These are phyloP conservation scores for Sugiyamaella sp. DNA, from an alignment of 1,139 yeast species.

Conservation along the genomic window DNA sequence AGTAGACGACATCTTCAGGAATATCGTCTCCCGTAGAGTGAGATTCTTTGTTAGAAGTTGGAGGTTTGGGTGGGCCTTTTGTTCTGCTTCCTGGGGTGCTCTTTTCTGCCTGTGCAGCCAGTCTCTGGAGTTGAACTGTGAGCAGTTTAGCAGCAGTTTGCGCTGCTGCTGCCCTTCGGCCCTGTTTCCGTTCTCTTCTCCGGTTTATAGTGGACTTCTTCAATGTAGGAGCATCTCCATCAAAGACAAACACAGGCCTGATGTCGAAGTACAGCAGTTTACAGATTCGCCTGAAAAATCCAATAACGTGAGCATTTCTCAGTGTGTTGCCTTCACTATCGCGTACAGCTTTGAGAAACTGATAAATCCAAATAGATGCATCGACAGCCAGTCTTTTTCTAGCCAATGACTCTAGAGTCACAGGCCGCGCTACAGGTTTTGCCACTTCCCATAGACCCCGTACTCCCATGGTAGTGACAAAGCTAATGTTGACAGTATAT, in stretches of 20 bases:
- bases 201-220: slow-evolving; percentile 74
- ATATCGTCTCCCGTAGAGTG: slow-evolving; percentile 23
- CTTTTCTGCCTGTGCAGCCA: slow-evolving; percentile 41
- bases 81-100: slow-evolving; percentile 26
- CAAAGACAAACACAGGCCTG: slow-evolving; percentile 92
- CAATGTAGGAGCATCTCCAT: slow-evolving; percentile 92
- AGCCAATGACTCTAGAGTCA: slow-evolving; percentile 76
- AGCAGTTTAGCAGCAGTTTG: slow-evolving; percentile 80
- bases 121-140: slow-evolving; percentile 75
- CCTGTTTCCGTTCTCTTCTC: slow-evolving; percentile 73
- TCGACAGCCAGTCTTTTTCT: slow-evolving; percentile 87
- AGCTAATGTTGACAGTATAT: neutral
- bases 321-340: slow-evolving; percentile 81
- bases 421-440: slow-evolving; percentile 90
- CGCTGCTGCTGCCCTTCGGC: slow-evolving; percentile 67
- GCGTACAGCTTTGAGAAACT: slow-evolving; percentile 91
- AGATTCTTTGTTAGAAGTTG: neutral
- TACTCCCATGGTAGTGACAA: slow-evolving; percentile 73
- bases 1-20: slow-evolving; percentile 34
- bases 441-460: slow-evolving; percentile 91
- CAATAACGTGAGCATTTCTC: slow-evolving; percentile 83
- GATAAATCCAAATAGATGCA: slow-evolving; percentile 99
- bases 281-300: slow-evolving; percentile 92
- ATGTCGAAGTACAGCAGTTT: slow-evolving; percentile 88
- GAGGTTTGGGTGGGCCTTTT: slow-evolving; percentile 30